Evolutionary conservation across 2,329 filamentous ascomycete genomes (phyloP), one percentile per base, ranked within the genome.

Genomic region (Tolypocladium ophioglossoides): DNA sequence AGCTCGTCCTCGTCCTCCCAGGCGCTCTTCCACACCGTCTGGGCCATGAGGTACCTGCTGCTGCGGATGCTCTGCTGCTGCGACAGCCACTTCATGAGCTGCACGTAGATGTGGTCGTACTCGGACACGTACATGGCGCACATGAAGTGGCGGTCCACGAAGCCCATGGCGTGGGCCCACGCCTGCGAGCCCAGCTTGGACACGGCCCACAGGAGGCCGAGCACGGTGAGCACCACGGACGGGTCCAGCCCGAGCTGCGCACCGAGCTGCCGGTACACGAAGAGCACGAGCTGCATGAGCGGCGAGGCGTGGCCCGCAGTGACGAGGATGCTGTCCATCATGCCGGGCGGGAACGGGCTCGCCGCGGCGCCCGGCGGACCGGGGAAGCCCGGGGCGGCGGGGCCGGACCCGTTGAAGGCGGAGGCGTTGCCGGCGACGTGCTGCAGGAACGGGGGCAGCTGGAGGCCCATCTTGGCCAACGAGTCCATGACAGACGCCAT

Each of bases 21-120:
- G 0, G 78, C 77, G 20, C 73, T 78, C 60, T 73, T 77, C 52
- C 72, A 74, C 2, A 74, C 72, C 0, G 80, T 83, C 63, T 83
- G 78, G 8, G 79, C 81, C 57, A 75, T 77, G 18, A 84, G 67
- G 7, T 73, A 73, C 16, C 78, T 74, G 39, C 78, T 80, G 49
- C 74, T 74, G 35, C 71, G 71, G 56, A 80, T 74, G 24, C 69
- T 71, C 11, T 77, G 75, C 61, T 83, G 77, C 41, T 73, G 64
- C 0, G 78, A 76, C 9, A 84, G 72, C 71, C 78, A 85, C 52
- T 77, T 74, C 71, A 84, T 82, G 50, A 85, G 61, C 52, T 84
- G 78, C 3, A 64, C 52, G 61, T 83, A 83, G 32, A 84, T 82
- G 53, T 79, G 75, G 60, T 86, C 82, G 46, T 72, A 73, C 56